A percentile compares a stretch with the other conserved stretches of the same genome.
Conservation (phyloP, 148 eudicot genomes). For the Agrostemma githago region DNA sequence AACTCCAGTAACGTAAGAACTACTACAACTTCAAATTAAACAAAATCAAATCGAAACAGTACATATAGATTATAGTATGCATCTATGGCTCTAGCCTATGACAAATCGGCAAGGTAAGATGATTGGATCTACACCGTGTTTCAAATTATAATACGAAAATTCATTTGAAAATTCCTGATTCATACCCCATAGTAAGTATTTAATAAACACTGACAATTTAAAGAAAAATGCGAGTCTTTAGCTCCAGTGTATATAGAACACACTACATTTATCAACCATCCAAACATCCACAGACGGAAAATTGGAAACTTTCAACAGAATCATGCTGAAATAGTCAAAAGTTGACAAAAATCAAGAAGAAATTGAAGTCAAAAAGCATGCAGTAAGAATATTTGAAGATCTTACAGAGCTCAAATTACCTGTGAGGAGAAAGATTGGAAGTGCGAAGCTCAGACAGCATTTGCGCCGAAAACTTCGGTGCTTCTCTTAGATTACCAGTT, state of each 20-base stretch:
- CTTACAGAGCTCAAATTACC: slow-evolving; percentile 86
- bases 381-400: not conserved
- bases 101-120: not conserved
- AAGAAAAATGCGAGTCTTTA: not conserved
- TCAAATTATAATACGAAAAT: too few species aligned
- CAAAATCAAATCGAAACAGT: too few species aligned
- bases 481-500: slow-evolving; percentile 77
- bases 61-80: too few species aligned
- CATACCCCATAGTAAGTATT: too few species aligned
- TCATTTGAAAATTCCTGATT: not conserved
- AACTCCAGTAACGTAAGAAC: not conserved
- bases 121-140: not conserved
- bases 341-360: not conserved
- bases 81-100: not conserved
- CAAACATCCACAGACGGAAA: not conserved
- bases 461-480: slow-evolving; percentile 73
- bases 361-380: not conserved
- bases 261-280: not conserved
- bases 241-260: too few species aligned
- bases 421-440: slow-evolving; percentile 86
- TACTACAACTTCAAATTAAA: too few species aligned
- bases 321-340: not conserved
- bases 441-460: slow-evolving; percentile 95
- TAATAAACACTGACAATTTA: too few species aligned
- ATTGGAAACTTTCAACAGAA: not conserved